Evolutionary conservation across 345 rosid species (phyloP), one percentile per base, ranked within the genome.

Genomic region (Rhizophora apiculata): DNA sequence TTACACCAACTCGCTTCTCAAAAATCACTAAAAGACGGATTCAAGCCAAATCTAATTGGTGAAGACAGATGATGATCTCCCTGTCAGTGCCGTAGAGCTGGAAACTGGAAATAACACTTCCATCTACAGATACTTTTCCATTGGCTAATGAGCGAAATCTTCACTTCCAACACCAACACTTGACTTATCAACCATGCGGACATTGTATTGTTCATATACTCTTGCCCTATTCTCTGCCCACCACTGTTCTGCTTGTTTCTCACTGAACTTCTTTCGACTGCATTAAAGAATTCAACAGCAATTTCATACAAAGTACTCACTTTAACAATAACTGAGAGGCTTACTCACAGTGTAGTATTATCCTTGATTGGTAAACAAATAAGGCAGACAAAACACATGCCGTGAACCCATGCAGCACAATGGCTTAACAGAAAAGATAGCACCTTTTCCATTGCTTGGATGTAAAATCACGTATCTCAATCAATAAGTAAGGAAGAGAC

Each of bases 181-280:
- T 36, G 97, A 90, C 82, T 86, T 92, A 77, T 90, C 94, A 30
- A 84, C 74, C 83, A 74, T 74, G 37, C 88, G 96, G n/a, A 95
- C 98, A 56, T 90, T 90, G 90, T 95, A 90, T 36, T 80, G 90
- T 70, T 90, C 91, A 9, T 90, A 89, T 18, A 95, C 97, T 75
- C 99, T 83, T 68, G 85, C 88, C 63, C 96, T 85, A 71, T 95
- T 95, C 77, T 86, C 94, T 54, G 94, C 86, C 99, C 99, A 95
- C 99, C 99, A 95, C 71, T 84, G 87, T 76, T 90, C 99, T 0
- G 99, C 99, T 82, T 95, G 88, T 72, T 92, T 89, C 86, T 92
- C 99, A 29, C 89, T 88, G 80, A 95, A 95, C 68, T 96, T 74
- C 80, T 89, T 95, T 59, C 97, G 96, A 72, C 99, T 95, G 94